Evolutionary conservation across 768 basidiomycete genomes (phyloP), one percentile per base, ranked within the genome.

Genomic region (Omphalotus guepiniiformis): DNA sequence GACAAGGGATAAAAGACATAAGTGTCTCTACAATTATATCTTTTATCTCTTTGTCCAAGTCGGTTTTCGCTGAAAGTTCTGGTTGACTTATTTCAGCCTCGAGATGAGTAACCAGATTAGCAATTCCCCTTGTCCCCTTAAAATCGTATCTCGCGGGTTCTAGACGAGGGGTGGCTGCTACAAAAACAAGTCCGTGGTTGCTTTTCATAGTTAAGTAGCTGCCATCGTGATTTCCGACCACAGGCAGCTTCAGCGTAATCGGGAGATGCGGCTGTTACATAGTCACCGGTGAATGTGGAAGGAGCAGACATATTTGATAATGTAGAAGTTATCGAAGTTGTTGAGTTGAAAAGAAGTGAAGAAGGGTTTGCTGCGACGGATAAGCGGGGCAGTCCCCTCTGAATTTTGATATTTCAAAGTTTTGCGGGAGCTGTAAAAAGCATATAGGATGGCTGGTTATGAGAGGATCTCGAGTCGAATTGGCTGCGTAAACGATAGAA

Each of bases 181-280:
- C 72, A 36, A 73, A 72, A 11, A 73, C 66, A 18, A 75, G 56
- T 5, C 67, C 72, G 48, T 71, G 66, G 35, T 72, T 68, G 13
- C 76, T 77, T 52, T 76, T 76, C 73, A 82, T 75, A 0, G 80
- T 81, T 27, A 79, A 49, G 53, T 80, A 81, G 42, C 74, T 75
- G 4, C 80, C 77, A 13, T 68, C 63, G 32, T 67, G 52, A 51
- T 79, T 81, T 6, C 79, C 78, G 0, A 49, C 50, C 0, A 80
- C 77, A 0, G 79, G 79, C 1, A 59, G 74, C 67, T 12, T 63
- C 48, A 3, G 54, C 50, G 54, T 77, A 78, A 25, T 57, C 61
- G 3, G 63, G 49, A 50, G 71, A 58, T 6, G 58, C 58, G 7
- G 70, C 62, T 1, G 64, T 65, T 44, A 78, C 56, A 36, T 75